A percentile compares a stretch with the other conserved stretches of the same genome.
These are phyloP conservation scores for Physcomitrium patens DNA, from an alignment of 225 moss, liverwort and hornwort species.

Conservation along the genomic window DNA sequence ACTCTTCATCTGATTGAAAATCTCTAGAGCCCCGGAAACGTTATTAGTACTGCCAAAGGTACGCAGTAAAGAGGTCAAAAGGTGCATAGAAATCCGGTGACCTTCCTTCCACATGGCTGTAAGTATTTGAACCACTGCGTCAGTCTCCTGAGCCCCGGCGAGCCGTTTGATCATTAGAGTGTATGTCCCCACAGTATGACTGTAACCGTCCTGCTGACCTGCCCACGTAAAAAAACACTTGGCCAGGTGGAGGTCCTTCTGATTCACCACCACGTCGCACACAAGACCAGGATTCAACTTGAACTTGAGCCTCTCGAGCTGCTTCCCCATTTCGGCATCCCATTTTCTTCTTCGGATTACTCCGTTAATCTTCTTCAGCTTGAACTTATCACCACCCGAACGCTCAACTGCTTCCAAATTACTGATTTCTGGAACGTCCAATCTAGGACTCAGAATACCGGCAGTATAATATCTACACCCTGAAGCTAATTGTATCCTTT, in stretches of 20 bases:
- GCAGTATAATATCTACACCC: conserved; percentile 22
- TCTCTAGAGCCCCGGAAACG: conserved; percentile 44
- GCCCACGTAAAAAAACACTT: conserved; percentile 79
- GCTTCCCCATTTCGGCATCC: conserved; percentile 49
- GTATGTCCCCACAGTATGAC: conserved; percentile 68
- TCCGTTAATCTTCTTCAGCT: conserved; percentile 52
- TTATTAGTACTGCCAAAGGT: conserved; percentile 44
- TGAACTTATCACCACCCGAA: conserved; percentile 28
- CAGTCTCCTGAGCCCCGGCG: conserved; percentile 58
- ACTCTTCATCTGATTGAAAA: conserved; percentile 47
- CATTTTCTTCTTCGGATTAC: conserved; percentile 59
- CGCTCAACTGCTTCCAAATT: conserved; percentile 18
- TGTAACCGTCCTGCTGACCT: conserved; percentile 75
- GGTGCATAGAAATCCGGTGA: conserved; percentile 40
- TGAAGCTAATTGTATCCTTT: not conserved
- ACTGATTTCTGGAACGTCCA: conserved; percentile 12
- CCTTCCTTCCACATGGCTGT: conserved; percentile 63
- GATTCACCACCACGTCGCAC: conserved; percentile 74
- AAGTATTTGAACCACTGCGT: conserved; percentile 42
- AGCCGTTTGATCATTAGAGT: conserved; percentile 66
- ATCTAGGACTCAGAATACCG: conserved; percentile 1
- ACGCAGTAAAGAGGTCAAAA: conserved; percentile 46
- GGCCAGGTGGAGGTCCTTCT: conserved; percentile 72
- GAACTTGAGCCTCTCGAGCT: conserved; percentile 50
- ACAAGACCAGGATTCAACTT: conserved; percentile 70